These are phyloP conservation scores for Phylloporus sp. DNA, from an alignment of 768 basidiomycete species.

Conservation along the genomic window DNA sequence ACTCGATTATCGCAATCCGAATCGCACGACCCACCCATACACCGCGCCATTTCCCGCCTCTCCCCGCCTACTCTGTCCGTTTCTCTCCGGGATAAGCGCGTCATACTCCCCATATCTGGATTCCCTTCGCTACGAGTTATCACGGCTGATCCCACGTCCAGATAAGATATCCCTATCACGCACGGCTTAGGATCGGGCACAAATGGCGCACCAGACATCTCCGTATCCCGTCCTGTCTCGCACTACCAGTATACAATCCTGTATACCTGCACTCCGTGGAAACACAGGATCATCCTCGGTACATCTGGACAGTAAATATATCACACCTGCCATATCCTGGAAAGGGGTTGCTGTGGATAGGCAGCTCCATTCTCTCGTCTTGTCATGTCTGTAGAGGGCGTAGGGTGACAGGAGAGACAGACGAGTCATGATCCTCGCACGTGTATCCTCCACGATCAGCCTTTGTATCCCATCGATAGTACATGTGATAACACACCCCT, in stretches of 20 bases:
- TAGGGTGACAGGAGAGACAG: conserved; percentile 8
- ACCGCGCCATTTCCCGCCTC: not conserved
- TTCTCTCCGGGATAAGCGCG: not conserved
- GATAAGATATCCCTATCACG: conserved; percentile 17
- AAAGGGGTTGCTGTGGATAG: conserved; percentile 20
- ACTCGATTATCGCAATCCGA: conserved; percentile 31
- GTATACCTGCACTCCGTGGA: conserved; percentile 4
- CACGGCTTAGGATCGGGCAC: conserved; percentile 6
- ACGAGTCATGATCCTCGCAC: conserved; percentile 6
- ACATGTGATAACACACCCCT: conserved; percentile 5
- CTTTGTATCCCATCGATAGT: conserved; percentile 21
- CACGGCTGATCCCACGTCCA: not conserved
- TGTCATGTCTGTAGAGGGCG: conserved; percentile 7
- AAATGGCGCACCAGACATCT: conserved; percentile 7
- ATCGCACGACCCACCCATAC: not conserved
- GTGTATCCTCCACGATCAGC: conserved; percentile 9
- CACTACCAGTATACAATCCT: conserved; percentile 1
- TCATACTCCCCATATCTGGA: not conserved
- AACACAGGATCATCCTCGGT: conserved; percentile 6
- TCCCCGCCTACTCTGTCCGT: not conserved
- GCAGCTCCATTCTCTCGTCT: conserved; percentile 9
- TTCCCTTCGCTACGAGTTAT: conserved; percentile 11
- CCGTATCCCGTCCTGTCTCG: not conserved
- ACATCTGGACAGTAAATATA: conserved; percentile 1
- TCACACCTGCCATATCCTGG: conserved; percentile 15